Percentiles rank a stretch among this genome's conserved stretches.
Conservation (phyloP, 1,139 yeast species). For the Meyerozyma athensensis region DNA sequence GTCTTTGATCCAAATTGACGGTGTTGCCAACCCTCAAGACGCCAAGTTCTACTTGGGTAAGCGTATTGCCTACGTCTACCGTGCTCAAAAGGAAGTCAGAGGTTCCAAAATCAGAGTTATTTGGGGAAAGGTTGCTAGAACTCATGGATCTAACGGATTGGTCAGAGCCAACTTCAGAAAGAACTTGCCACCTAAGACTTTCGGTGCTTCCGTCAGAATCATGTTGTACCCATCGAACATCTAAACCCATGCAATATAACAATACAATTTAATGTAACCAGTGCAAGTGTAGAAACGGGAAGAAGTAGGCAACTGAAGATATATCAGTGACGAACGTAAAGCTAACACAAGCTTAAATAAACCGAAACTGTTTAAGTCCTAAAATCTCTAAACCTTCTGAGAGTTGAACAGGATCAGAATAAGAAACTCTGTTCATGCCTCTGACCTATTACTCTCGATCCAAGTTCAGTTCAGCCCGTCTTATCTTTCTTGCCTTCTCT, state of each 20-base stretch:
- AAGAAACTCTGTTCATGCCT: too few relatives aligned
- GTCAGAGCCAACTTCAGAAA: conserved; percentile 99
- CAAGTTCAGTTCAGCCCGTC: too few relatives aligned
- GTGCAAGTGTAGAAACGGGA: conserved; percentile 4
- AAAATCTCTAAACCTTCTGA: too few relatives aligned
- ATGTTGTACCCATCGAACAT: conserved; percentile 99
- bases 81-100: conserved; percentile 96
- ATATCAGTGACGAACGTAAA: conserved; percentile 3
- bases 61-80: conserved; percentile 99
- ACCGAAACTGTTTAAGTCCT: too few relatives aligned
- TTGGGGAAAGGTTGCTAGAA: conserved; percentile 98
- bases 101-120: conserved; percentile 99
- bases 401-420: too few relatives aligned
- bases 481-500: too few relatives aligned
- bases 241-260: conserved; percentile 41
- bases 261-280: conserved; percentile 24
- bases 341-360: neutral
- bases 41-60: conserved; percentile 99
- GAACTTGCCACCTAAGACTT: conserved; percentile 99
- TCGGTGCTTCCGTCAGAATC: conserved; percentile 99
- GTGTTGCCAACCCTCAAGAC: conserved; percentile 85
- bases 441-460: too few relatives aligned
- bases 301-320: conserved; percentile 4
- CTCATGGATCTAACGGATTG: conserved; percentile 98
- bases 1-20: conserved; percentile 95